phyloP scores from a whole-genome alignment of 2,329 filamentous ascomycete species.

The Pseudogymnoascus sp. region DNA sequence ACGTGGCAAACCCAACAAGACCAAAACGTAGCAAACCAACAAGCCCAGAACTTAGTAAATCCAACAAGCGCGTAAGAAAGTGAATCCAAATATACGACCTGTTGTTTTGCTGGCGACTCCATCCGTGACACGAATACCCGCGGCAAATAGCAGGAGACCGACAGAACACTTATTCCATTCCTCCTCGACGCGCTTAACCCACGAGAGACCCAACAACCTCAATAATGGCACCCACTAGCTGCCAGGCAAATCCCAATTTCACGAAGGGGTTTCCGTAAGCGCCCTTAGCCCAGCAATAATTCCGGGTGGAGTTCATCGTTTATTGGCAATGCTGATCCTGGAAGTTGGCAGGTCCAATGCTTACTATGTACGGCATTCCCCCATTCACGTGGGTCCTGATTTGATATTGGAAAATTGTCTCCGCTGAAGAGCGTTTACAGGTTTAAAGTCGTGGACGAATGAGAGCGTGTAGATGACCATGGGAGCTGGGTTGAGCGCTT shows the following conservation, averaged over 20 bases:
- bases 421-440: not conserved
- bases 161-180: not conserved
- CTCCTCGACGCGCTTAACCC: not conserved
- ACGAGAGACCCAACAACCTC: not conserved
- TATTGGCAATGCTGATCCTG: not conserved
- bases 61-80: not conserved
- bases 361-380: not conserved
- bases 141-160: not conserved
- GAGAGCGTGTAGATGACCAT: not conserved
- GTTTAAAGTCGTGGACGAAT: not conserved
- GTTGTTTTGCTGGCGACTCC: not conserved
- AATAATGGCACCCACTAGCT: not conserved
- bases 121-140: not conserved
- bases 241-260: not conserved
- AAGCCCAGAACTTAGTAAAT: not conserved
- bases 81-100: not conserved
- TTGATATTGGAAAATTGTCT: not conserved
- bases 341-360: not conserved
- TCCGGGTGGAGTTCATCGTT: not conserved
- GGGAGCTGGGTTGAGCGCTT: not conserved
- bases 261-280: not conserved
- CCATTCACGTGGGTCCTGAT: not conserved
- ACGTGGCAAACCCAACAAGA: not conserved
- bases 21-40: not conserved
- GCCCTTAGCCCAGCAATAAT: not conserved